These are phyloP conservation scores for Sporothrix sp. DNA, from an alignment of 2,329 filamentous ascomycete genomes.

Conservation along the genomic window DNA sequence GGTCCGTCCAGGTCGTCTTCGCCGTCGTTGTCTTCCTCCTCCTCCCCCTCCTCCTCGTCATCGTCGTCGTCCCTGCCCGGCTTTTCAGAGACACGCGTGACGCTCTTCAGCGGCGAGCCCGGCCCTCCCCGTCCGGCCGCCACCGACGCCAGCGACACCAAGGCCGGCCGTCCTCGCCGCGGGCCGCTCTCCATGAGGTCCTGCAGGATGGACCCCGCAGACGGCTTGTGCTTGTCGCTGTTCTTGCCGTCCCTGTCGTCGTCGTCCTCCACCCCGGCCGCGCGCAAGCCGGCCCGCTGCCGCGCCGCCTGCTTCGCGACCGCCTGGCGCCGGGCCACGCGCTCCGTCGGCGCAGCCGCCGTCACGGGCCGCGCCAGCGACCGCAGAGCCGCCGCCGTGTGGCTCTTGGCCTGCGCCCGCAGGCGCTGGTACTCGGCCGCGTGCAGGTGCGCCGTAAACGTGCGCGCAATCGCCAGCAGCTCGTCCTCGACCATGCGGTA, in stretches of 20 bases:
- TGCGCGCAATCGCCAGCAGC: slow-evolving; percentile 54
- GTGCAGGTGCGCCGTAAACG: slow-evolving; percentile 66
- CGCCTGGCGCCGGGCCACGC: slow-evolving; percentile 23
- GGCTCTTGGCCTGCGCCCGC: slow-evolving; percentile 21
- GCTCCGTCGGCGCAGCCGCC: slow-evolving; percentile 27
- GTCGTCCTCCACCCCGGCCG: neutral
- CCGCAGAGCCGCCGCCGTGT: slow-evolving; percentile 43
- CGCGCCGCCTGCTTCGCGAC: slow-evolving; percentile 28
- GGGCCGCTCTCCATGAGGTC: slow-evolving; percentile 32
- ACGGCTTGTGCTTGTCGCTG: slow-evolving; percentile 25
- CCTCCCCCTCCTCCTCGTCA: neutral
- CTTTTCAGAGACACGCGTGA: neutral
- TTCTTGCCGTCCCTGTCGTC: slow-evolving; percentile 20
- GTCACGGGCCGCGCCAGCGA: slow-evolving; percentile 44
- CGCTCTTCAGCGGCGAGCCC: neutral
- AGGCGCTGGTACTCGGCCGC: slow-evolving; percentile 66
- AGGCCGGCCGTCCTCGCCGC: slow-evolving; percentile 22
- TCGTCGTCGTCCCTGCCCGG: neutral
- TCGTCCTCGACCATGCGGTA: slow-evolving; percentile 84
- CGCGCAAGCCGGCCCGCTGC: slow-evolving; percentile 26
- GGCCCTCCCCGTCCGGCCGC: neutral
- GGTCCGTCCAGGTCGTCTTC: slow-evolving; percentile 15
- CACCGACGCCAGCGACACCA: neutral
- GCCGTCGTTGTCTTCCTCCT: slow-evolving; percentile 7
- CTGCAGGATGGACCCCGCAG: slow-evolving; percentile 31